Evolutionary conservation across 257 asterid species (phyloP), one percentile per base, ranked within the genome.

Genomic region (Striga asiatica): DNA sequence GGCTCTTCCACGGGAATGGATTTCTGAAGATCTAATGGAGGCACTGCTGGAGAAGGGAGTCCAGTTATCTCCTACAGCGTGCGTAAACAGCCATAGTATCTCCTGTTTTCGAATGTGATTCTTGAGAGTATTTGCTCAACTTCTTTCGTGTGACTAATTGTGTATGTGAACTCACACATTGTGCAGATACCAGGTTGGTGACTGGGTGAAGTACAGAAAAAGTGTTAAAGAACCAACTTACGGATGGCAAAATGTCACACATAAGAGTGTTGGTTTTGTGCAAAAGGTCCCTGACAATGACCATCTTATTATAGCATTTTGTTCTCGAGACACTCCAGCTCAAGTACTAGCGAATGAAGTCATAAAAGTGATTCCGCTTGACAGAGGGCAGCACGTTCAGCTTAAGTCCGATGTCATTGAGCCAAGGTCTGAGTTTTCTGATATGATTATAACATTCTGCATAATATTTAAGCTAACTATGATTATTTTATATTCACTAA

Each of bases 1-100:
- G 83, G 80, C 89, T 65, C 89, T 92, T 49, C 98, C 98, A 3
- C 82, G 98, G 65, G 98, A 92, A 78, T 92, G 98, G 98, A 82
- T 92, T 65, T 88, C 95, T 59, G 98, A 92, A 79, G 94, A 88
- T 71, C 70, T 92, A 66, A 73, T 76, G 80, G 97, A 87, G 79
- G 82, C 93, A 29, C 85, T 92, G 45, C 42, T 54, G 55, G 79
- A 74, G 66, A 82, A 74, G 76, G 94, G 89, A 57, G 86, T 83
- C 47, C 69, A 81, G 39, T 73, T 92, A 67, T 87, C 97, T 72
- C 88, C 94, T 28, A 84, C 95, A 68, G 65, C 74, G 98, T 92
- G 57, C 64, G 81, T 74, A 60, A 39, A 61, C 56, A 42, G 48
- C 45, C 12, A 41, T 42, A 16, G 13, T 17, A 31, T 23, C 29